Evolutionary conservation across 108 stramenopile species (phyloP).

Genomic region (Pseudonitzschia pungens): DNA sequence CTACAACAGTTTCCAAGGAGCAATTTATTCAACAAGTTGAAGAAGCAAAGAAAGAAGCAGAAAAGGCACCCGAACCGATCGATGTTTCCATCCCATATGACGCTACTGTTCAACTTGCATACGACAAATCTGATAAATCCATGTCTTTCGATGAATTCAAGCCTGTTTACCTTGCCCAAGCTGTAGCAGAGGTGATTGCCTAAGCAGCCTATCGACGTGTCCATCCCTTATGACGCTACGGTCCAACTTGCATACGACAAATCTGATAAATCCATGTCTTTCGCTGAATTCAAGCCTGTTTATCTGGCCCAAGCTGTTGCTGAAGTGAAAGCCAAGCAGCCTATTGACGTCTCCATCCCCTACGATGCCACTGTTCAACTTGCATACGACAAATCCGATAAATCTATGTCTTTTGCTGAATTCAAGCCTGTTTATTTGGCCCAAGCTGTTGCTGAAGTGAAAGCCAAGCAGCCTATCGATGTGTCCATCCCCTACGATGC

Average conservation of each 20-base stretch:
- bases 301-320: constrained; percentile 44
- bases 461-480: constrained; percentile 37
- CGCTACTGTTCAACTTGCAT: constrained; percentile 25
- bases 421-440: constrained; percentile 44
- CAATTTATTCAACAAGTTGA: constrained; percentile 43
- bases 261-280: constrained; percentile 33
- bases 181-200: constrained; percentile 35
- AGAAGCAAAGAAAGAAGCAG: constrained; percentile 25
- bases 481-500: constrained; percentile 41
- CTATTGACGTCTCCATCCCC: constrained; percentile 43
- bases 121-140: constrained; percentile 41
- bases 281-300: constrained; percentile 35
- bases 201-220: constrained; percentile 43
- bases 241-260: constrained; percentile 46
- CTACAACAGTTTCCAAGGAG: constrained; percentile 45
- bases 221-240: constrained; percentile 47
- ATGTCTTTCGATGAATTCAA: constrained; percentile 39
- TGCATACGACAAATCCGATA: constrained; percentile 43
- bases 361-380: constrained; percentile 45
- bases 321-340: constrained; percentile 35
- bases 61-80: constrained; percentile 8
- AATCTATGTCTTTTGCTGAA: constrained; percentile 37
- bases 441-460: constrained; percentile 36
- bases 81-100: constrained; percentile 30
- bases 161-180: constrained; percentile 36